Percentiles rank a stretch among this genome's conserved stretches.
phyloP scores from a whole-genome alignment of 257 asterid genomes.

The Lithospermum erythrorhizon region DNA sequence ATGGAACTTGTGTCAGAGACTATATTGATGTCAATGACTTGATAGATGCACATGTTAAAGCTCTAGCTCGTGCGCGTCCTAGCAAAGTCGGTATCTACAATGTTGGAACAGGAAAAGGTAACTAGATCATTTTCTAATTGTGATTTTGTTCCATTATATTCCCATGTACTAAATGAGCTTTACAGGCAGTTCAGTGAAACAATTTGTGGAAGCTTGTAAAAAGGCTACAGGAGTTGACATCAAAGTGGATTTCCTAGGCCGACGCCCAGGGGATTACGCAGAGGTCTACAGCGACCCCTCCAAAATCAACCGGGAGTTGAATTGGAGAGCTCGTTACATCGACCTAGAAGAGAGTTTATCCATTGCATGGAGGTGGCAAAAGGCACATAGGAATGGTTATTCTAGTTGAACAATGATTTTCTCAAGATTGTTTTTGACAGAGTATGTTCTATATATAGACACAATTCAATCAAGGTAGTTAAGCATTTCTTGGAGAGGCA shows the following conservation, averaged over 20 bases:
- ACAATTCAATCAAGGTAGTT: no score
- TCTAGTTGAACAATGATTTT: slow-evolving; percentile 14
- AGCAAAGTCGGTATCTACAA: slow-evolving; percentile 69
- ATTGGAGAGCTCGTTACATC: slow-evolving; percentile 63
- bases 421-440: no score
- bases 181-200: slow-evolving; percentile 81
- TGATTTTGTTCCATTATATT: no score
- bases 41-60: slow-evolving; percentile 89
- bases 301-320: slow-evolving; percentile 51
- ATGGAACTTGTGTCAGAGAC: no score
- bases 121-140: no score
- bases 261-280: slow-evolving; percentile 82
- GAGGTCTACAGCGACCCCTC: slow-evolving; percentile 87
- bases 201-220: slow-evolving; percentile 83
- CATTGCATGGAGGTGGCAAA: slow-evolving; percentile 91
- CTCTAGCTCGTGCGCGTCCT: slow-evolving; percentile 63
- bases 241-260: slow-evolving; percentile 51
- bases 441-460: no score
- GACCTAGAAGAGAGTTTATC: slow-evolving; percentile 60
- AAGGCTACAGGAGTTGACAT: slow-evolving; percentile 70
- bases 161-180: no score
- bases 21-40: slow-evolving; percentile 84
- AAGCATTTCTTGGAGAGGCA: no score
- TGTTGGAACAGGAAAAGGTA: slow-evolving; percentile 86
- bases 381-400: slow-evolving; percentile 69